A percentile compares a stretch with the other conserved stretches of the same genome.
Evolutionary conservation across 208 protist species (phyloP).

Genomic region (Acanthamoeba lenticulata): DNA sequence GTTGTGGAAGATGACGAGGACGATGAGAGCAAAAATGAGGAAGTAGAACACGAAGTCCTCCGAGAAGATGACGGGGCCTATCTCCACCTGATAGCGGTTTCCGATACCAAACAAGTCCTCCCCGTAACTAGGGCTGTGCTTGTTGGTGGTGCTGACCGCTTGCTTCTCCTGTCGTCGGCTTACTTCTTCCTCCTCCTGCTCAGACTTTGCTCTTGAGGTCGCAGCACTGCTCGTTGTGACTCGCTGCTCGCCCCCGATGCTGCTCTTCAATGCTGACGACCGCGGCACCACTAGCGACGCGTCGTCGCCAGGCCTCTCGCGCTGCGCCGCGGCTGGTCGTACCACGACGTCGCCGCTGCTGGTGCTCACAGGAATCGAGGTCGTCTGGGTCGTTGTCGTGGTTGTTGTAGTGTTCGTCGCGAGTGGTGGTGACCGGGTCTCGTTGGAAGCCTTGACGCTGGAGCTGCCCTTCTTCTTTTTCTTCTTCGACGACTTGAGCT

Average conservation of each 20-base stretch:
- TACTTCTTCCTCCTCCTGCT: no score
- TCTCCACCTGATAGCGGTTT: background rate
- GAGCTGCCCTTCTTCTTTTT: no score
- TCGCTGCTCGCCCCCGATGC: background rate
- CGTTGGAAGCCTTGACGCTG: background rate
- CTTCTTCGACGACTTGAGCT: background rate
- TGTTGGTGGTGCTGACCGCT: background rate
- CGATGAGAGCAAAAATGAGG: background rate
- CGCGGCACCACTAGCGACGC: no score
- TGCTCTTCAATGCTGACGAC: background rate
- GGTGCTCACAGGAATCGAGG: no score
- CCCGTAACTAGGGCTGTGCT: no score
- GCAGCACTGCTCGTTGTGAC: background rate
- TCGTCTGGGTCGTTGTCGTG: background rate
- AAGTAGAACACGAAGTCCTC: conserved; percentile 40
- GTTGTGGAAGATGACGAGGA: conserved; percentile 31
- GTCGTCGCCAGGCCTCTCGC: background rate
- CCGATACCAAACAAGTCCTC: background rate
- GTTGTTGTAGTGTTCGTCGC: background rate
- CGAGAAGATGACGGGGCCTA: background rate
- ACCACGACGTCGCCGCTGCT: background rate
- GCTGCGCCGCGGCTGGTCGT: background rate
- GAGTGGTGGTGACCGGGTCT: background rate
- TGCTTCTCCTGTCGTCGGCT: background rate
- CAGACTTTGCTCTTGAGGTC: no score